These are phyloP conservation scores for Umbelopsis sp. DNA, from an alignment of 192 early-diverging fungal genomes.

Conservation along the genomic window DNA sequence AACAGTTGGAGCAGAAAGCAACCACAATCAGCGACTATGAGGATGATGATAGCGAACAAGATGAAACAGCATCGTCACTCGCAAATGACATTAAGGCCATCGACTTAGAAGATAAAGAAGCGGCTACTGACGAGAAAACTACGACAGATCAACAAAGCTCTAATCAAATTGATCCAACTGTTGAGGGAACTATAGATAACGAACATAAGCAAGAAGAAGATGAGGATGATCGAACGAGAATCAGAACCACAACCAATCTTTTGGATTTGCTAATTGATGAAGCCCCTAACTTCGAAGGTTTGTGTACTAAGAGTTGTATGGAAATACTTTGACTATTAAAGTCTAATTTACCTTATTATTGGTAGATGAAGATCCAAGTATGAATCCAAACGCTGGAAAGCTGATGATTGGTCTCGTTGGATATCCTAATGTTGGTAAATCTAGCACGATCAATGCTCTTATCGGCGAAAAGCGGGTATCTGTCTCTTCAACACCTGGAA, in stretches of 20 bases:
- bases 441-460: constrained; percentile 96
- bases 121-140: constrained; percentile 25
- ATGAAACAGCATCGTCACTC: constrained; percentile 19
- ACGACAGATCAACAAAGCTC: constrained; percentile 33
- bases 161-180: constrained; percentile 27
- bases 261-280: constrained; percentile 53
- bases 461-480: constrained; percentile 93
- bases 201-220: constrained; percentile 48
- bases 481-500: constrained; percentile 96
- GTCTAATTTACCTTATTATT: background rate
- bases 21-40: constrained; percentile 21
- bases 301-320: background rate
- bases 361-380: constrained; percentile 37
- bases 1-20: constrained; percentile 29
- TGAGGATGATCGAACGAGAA: constrained; percentile 53
- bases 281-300: constrained; percentile 48
- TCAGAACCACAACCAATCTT: constrained; percentile 53
- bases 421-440: constrained; percentile 99
- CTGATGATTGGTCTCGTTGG: constrained; percentile 95
- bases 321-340: background rate
- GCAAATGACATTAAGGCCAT: background rate
- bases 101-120: constrained; percentile 29
- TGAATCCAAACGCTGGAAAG: constrained; percentile 44
- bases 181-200: constrained; percentile 19
- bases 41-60: constrained; percentile 28